Base-by-base conservation (phyloP, 129 eudicot species). In the Lactuca sativa region DNA sequence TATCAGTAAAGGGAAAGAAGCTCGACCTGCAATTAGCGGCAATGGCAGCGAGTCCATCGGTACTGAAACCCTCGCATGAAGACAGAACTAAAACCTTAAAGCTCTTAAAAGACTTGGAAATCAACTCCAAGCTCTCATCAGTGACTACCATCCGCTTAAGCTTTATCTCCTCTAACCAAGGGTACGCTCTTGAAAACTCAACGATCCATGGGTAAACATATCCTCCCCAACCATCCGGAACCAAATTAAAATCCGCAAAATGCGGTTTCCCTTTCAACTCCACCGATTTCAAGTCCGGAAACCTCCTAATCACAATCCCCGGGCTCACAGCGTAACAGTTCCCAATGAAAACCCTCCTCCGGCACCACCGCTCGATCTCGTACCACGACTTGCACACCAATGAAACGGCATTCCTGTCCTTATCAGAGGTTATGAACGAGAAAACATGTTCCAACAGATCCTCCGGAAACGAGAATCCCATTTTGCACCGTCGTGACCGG, bases 181-280 rank as follows among this genome's bases (percentile, higher is more conserved):
- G 96, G 51, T 80, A 86, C 7, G 88, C 90, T 65, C 43, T 72
- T 8, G 80, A 32, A 86, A 90, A 80, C 14, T 87, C 83, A 51
- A 44, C 66, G 21, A 86, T 68, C 96, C 96, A 90, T 0, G 96
- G 95, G 41, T 41, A 61, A 44, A 81, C 77, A 54, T 80, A 83
- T 6, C 78, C 96, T 9, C 96, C 96, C 96, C 96, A 90, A 0
- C 95, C 96, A 8, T 90, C 93, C 14, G 96, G 96, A 12, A 90
- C 95, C 60, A 90, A 81, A 80, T 82, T 81, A 66, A 78, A 90
- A 51, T 90, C 96, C 18, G 96, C 95, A 44, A 90, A 90, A 82
- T 90, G 96, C 36, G 96, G 96, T 75, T 90, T 90, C 32, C 96
- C 96, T 56, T 90, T 90, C 10, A 90, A 34, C 77, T 81, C 86